A percentile compares a stretch with the other conserved stretches of the same genome.
phyloP scores from a whole-genome alignment of 129 eudicot genomes.

The Sambucus nigra region DNA sequence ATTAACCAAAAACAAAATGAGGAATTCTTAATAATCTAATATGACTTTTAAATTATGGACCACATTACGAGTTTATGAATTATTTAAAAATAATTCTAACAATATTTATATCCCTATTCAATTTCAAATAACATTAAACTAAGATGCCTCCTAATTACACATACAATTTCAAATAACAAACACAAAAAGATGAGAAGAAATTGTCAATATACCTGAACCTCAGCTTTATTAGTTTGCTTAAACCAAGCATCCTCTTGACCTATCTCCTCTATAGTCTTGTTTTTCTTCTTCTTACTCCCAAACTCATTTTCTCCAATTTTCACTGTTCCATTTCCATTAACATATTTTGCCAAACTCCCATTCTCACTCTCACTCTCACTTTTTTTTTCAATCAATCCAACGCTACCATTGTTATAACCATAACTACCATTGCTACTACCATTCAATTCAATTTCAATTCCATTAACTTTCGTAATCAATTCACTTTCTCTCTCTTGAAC shows the following conservation, averaged over 20 bases:
- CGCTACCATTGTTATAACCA: conserved; percentile 24
- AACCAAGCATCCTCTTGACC: conserved; percentile 99
- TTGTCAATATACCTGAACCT: conserved; percentile 45
- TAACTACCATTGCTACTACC: conserved; percentile 27
- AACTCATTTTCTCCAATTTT: conserved; percentile 15
- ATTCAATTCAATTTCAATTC: conserved; percentile 11
- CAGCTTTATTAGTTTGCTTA: conserved; percentile 27
- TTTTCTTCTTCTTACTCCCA: conserved; percentile 29
- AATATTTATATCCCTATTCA: too few relatives aligned
- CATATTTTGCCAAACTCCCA: conserved; percentile 49
- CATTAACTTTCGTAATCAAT: conserved; percentile 13
- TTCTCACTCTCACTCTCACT: conserved; percentile 32
- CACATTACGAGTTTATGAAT: too few relatives aligned
- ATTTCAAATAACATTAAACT: too few relatives aligned
- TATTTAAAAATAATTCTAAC: too few relatives aligned
- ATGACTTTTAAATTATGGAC: too few relatives aligned
- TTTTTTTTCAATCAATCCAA: conserved; percentile 14
- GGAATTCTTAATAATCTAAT: too few relatives aligned
- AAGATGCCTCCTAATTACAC: neutral
- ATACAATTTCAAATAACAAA: neutral
- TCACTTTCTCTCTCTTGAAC: conserved; percentile 46
- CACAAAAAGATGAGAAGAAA: neutral
- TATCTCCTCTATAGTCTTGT: conserved; percentile 80
- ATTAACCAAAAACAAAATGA: too few relatives aligned
- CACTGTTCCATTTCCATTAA: conserved; percentile 43